Base-by-base conservation (phyloP, 352 stramenopile species). In the Globisporangium paddicum region DNA sequence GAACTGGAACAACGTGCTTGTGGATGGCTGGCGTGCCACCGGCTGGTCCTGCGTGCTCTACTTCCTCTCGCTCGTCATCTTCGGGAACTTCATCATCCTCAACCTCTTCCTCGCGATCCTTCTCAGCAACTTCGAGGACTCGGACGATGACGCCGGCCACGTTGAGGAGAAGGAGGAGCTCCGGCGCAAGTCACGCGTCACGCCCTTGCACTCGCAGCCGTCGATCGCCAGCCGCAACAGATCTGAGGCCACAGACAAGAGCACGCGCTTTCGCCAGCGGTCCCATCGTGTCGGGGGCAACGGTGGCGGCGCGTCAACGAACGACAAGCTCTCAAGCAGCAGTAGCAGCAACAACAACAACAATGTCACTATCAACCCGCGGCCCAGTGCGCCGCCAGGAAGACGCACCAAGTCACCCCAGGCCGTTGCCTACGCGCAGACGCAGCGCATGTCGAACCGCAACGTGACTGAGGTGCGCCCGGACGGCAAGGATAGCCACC, bases 71-170 rank as follows among this genome's bases (percentile, higher is more conserved):
- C 67, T 96, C n/a, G 68, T 97, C 30, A 67, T 97, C 2, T 50
- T 97, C 19, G 91, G 88, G 23, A 82, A 90, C 18, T 97, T 96
- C 62, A 90, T 96, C 42, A 71, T 97, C 32, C 68, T 98, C 19
- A 97, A 97, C 63, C 67, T 98, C 8, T 97, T 98, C 58, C 72
- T 97, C 1, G 90, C 90, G 2, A 96, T 98, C 60, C 71, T 98
- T 26, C 74, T 98, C 7, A 72, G 69, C 8, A 91, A 95, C 50
- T 97, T 97, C 58, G 84, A 91, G 37, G 72, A 78, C 40, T 75
- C 72, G 1, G 77, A 69, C 52, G 73, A 87, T 13, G 72, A 86
- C 30, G 61, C 68, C 3, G 59, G 68, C 25, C 55, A 72, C 30
- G 46, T 64, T 32, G 68, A 77, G 45, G 62, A 67, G 0, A 67